phyloP scores from a whole-genome alignment of 1,284 basidiomycete species.

The Neolentinus lepideus region DNA sequence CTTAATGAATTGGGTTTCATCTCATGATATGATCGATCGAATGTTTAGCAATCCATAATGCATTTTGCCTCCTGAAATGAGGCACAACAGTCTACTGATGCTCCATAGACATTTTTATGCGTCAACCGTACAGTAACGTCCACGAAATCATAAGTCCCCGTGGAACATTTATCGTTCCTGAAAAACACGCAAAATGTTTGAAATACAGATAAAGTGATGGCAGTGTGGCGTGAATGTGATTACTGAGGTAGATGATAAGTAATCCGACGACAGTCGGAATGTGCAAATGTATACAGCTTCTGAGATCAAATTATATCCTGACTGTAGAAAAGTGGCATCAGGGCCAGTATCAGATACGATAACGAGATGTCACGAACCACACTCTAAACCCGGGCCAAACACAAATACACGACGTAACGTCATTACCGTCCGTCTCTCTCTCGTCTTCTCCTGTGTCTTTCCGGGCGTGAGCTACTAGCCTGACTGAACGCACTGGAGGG shows the following conservation, averaged over 20 bases:
- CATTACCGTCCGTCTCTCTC: slow-evolving; percentile 25
- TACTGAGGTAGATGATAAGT: not conserved
- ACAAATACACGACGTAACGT: not conserved
- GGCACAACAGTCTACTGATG: too few species aligned
- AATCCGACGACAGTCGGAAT: not conserved
- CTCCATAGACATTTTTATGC: too few species aligned
- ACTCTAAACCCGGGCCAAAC: not conserved
- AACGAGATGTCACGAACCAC: not conserved
- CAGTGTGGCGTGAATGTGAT: not conserved
- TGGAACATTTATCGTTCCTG: too few species aligned
- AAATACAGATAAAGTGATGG: not conserved
- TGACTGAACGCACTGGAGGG: slow-evolving; percentile 51
- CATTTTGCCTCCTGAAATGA: too few species aligned
- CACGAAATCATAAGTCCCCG: too few species aligned
- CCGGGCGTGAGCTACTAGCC: slow-evolving; percentile 35
- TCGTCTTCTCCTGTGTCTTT: slow-evolving; percentile 49
- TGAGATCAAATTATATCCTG: not conserved
- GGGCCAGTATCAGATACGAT: not conserved
- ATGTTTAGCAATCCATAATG: not conserved
- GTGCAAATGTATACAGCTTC: not conserved
- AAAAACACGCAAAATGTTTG: not conserved
- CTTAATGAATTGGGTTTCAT: not conserved
- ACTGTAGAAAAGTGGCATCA: not conserved
- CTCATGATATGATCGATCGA: not conserved
- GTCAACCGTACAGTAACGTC: too few species aligned